Evolutionary conservation across 2,329 filamentous ascomycete species (phyloP), one percentile per base, ranked within the genome.

Genomic region (Chaetomium strumarium): DNA sequence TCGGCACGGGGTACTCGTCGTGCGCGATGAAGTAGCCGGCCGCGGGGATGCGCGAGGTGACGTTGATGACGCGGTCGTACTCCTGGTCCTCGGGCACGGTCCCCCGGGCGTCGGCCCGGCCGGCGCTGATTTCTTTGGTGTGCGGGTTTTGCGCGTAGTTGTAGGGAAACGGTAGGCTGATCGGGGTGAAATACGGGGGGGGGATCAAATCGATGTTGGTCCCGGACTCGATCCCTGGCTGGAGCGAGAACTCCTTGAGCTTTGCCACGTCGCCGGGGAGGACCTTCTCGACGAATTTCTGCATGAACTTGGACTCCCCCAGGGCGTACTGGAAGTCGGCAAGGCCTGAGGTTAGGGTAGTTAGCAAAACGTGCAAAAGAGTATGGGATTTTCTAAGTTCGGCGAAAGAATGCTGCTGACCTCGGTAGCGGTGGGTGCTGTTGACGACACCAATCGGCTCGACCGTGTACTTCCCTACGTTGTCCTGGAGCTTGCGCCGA

Each of bases 321-420:
- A 86, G 83, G 19, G 88, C 83, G 69, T 85, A 92, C 63, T 95
- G 89, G 64, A 95, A 95, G 68, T 97, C 92, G 9, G 90, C 85
- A 58, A 95, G 76, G 31, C 79, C 81, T 81, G 24, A n/a, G 19
- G 24, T 24, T 4, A 24, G 20, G 37, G 1, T n/a, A 16, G n/a
- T 46, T 38, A 39, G 39, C 40, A n/a, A 14, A 16, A 5, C 29
- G 16, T 11, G 12, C 4, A 29, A 29, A n/a, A 34, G 10, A 11
- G 2, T 11, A 8, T 5, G 8, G 6, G n/a, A n/a, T n/a, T n/a
- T n/a, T n/a, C n/a, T n/a, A 37, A 8, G 33, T 12, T 19, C n/a
- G 10, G 34, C 39, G 33, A 10, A 34, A 34, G 33, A 14, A 34
- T 11, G 33, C n/a, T 37, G 49, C 68, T 57, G 67, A 78, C 84